A percentile compares a stretch with the other conserved stretches of the same genome.
Conservation (phyloP, 2,329 filamentous ascomycete species). For the Apiospora saccharicola region DNA sequence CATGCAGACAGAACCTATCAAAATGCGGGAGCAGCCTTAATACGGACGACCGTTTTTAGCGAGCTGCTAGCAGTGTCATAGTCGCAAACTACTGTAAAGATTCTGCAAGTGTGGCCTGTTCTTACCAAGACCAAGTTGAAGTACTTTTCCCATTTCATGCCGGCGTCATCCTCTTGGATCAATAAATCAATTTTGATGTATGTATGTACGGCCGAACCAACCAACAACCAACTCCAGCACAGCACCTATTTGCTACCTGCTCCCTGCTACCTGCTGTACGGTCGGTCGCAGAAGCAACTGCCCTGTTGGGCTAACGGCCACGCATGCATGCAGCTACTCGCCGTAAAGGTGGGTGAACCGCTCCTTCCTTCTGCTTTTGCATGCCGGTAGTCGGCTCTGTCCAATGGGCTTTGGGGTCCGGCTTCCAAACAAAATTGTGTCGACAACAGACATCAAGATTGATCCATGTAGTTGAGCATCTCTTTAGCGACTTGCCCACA, state of each 20-base stretch:
- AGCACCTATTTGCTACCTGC: neutral
- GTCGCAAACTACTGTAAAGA: slow-evolving; percentile 17
- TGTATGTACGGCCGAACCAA: slow-evolving; percentile 10
- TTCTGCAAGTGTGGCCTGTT: slow-evolving; percentile 13
- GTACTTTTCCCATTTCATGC: neutral
- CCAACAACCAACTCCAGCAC: neutral
- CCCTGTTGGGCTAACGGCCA: slow-evolving; percentile 14
- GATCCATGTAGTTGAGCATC: neutral
- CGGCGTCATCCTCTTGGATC: neutral
- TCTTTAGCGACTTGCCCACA: neutral
- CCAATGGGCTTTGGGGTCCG: slow-evolving; percentile 4
- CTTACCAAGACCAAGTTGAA: neutral
- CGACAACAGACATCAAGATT: neutral
- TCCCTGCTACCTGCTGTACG: neutral
- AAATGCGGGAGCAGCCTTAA: slow-evolving; percentile 19
- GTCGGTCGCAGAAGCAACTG: slow-evolving; percentile 6
- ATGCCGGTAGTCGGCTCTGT: slow-evolving; percentile 21
- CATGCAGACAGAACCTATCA: slow-evolving; percentile 12
- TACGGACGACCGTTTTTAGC: neutral
- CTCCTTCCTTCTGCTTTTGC: slow-evolving; percentile 9
- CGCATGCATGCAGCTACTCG: slow-evolving; percentile 6
- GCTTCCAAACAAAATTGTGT: neutral
- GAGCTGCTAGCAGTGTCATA: slow-evolving; percentile 14
- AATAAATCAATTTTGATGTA: neutral
- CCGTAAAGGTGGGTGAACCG: slow-evolving; percentile 16